Conservation (phyloP, 768 basidiomycete species). For the Rhizopogon vulgaris region DNA sequence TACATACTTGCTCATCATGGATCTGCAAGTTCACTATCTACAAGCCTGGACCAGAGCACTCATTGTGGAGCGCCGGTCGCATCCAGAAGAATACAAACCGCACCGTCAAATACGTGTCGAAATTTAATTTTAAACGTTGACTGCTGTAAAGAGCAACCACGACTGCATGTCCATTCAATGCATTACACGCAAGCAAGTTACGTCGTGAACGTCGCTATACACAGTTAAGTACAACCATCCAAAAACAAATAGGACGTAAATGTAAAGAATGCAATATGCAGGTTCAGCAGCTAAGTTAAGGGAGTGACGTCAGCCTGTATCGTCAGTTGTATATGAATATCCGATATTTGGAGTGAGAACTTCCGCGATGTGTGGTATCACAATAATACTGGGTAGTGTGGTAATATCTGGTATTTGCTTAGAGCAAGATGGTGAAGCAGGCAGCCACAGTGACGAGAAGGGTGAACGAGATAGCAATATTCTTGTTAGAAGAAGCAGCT, state of each 20-base stretch:
- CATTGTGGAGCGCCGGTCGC: no score
- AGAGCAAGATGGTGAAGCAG: constrained; percentile 7
- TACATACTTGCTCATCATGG: no score
- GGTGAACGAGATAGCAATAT: constrained; percentile 10
- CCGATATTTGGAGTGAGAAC: not conserved
- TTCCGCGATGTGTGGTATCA: not conserved
- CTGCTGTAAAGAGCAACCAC: not conserved
- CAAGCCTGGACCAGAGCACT: no score
- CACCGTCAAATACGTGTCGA: no score
- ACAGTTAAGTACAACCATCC: not conserved
- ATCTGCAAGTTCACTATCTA: no score
- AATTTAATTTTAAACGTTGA: no score
- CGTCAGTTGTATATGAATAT: not conserved
- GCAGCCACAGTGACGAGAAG: constrained; percentile 9
- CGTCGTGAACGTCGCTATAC: not conserved
- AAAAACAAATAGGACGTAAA: not conserved
- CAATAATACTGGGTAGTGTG: not conserved
- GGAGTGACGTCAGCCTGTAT: not conserved
- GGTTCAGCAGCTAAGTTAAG: not conserved
- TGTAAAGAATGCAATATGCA: not conserved
- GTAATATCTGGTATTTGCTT: not conserved
- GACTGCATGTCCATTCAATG: not conserved
- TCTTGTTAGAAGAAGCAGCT: constrained; percentile 1
- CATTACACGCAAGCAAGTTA: not conserved
- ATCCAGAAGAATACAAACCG: no score